Evolutionary conservation across 805 yeast species (phyloP).

Genomic region (Isabelozyma gotoi): DNA sequence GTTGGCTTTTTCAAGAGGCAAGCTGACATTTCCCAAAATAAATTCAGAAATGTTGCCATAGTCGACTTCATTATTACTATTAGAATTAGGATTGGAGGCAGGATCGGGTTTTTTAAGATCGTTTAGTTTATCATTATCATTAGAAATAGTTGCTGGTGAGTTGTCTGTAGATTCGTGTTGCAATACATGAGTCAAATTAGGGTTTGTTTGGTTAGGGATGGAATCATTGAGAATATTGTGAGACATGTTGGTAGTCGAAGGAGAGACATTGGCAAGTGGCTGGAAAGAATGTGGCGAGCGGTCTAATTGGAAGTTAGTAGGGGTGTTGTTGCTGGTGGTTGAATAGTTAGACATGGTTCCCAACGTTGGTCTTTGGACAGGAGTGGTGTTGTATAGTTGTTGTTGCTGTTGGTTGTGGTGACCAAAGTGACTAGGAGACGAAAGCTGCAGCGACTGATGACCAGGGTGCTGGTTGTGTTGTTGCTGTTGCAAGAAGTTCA

Average conservation of each 20-base stretch:
- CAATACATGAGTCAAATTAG: conserved; percentile 17
- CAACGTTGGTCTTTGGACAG: conserved; percentile 6
- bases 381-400: conserved; percentile 4
- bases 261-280: conserved; percentile 6
- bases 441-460: background rate
- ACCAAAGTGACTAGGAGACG: background rate
- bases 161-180: conserved; percentile 27
- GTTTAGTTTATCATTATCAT: conserved; percentile 1
- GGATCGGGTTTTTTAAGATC: conserved; percentile 4
- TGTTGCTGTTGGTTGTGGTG: conserved; percentile 2
- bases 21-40: conserved; percentile 69
- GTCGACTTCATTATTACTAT: conserved; percentile 1
- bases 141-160: conserved; percentile 20
- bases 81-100: conserved; percentile 3
- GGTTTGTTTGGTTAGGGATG: conserved; percentile 4
- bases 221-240: conserved; percentile 14
- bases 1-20: conserved; percentile 66
- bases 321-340: conserved; percentile 5
- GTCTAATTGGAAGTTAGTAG: conserved; percentile 5
- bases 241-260: conserved; percentile 6
- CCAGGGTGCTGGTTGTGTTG: conserved; percentile 9
- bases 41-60: conserved; percentile 52
- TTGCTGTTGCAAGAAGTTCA: conserved; percentile 26
- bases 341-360: conserved; percentile 6
- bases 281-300: conserved; percentile 9